phyloP scores from a whole-genome alignment of 768 basidiomycete species.

The Gloeophyllum trabeum region DNA sequence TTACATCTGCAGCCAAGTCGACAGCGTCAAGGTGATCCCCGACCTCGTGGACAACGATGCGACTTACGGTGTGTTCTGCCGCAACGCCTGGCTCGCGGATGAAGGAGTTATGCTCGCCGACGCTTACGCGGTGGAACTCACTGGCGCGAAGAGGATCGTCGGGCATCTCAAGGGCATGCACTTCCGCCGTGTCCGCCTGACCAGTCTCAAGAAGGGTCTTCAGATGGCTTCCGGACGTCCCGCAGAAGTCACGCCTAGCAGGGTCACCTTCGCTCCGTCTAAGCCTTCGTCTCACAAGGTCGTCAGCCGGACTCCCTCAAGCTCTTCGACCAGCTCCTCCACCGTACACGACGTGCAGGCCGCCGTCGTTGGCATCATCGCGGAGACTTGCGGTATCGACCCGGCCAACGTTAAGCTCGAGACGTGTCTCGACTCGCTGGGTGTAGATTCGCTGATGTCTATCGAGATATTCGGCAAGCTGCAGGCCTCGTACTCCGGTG shows the following conservation, averaged over 20 bases:
- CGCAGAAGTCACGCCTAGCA: background rate
- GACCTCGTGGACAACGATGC: slow-evolving; percentile 26
- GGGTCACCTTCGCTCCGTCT: background rate
- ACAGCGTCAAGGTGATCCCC: slow-evolving; percentile 33
- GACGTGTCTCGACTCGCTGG: slow-evolving; percentile 10
- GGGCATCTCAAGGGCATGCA: slow-evolving; percentile 45
- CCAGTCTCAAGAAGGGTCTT: slow-evolving; percentile 36
- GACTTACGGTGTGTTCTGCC: slow-evolving; percentile 42
- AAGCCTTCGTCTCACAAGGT: background rate
- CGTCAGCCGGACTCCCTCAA: background rate
- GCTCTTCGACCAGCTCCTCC: background rate
- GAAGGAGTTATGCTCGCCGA: slow-evolving; percentile 38
- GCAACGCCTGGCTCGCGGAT: slow-evolving; percentile 28
- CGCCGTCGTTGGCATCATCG: slow-evolving; percentile 25
- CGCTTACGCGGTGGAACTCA: slow-evolving; percentile 33
- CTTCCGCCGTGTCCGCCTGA: slow-evolving; percentile 45
- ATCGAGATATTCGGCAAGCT: slow-evolving; percentile 26
- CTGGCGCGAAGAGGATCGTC: slow-evolving; percentile 28
- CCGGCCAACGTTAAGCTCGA: background rate
- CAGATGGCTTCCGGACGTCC: slow-evolving; percentile 18
- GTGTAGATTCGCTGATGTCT: slow-evolving; percentile 18
- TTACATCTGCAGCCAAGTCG: slow-evolving; percentile 52
- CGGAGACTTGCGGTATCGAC: slow-evolving; percentile 27
- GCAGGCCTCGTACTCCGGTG: slow-evolving; percentile 20
- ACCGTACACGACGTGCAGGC: slow-evolving; percentile 12